A percentile compares a stretch with the other conserved stretches of the same genome.
These are phyloP conservation scores for Apodospora peruviana DNA, from an alignment of 495 filamentous ascomycete genomes.

Conservation along the genomic window DNA sequence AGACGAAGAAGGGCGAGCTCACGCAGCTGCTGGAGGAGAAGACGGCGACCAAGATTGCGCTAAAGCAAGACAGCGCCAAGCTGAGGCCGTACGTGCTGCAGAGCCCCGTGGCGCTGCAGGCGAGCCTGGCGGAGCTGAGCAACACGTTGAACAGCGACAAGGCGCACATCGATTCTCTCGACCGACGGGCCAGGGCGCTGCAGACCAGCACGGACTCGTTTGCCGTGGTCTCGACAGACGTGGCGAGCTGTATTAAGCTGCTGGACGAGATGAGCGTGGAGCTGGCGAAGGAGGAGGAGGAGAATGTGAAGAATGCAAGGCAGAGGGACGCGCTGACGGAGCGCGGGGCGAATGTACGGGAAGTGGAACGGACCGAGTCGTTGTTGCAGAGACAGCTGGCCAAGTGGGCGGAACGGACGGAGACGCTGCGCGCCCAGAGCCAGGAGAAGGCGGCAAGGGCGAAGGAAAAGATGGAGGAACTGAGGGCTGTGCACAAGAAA, in stretches of 20 bases:
- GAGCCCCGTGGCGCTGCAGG: constrained; percentile 74
- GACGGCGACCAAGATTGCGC: constrained; percentile 52
- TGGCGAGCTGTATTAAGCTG: constrained; percentile 76
- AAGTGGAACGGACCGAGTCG: constrained; percentile 82
- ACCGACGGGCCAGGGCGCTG: constrained; percentile 78
- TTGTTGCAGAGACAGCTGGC: constrained; percentile 76
- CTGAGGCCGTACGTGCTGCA: constrained; percentile 87
- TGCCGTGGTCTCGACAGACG: constrained; percentile 72
- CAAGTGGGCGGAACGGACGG: constrained; percentile 79
- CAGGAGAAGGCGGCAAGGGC: constrained; percentile 74
- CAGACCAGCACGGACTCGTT: constrained; percentile 91
- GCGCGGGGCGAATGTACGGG: constrained; percentile 78
- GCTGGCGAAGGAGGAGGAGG: constrained; percentile 84
- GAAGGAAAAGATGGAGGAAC: constrained; percentile 82
- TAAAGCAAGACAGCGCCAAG: constrained; percentile 77
- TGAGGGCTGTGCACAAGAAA: constrained; percentile 72
- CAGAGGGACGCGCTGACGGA: constrained; percentile 85
- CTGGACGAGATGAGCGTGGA: constrained; percentile 82
- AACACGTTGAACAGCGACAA: constrained; percentile 72
- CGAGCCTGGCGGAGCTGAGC: constrained; percentile 73
- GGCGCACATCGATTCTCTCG: constrained; percentile 75
- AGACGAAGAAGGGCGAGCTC: constrained; percentile 64
- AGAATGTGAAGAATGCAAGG: constrained; percentile 65
- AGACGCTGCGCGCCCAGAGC: constrained; percentile 68
- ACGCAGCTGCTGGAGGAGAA: constrained; percentile 74